Evolutionary conservation across 2,329 filamentous ascomycete genomes (phyloP).

Genomic region (Sclerotinia glacialis): DNA sequence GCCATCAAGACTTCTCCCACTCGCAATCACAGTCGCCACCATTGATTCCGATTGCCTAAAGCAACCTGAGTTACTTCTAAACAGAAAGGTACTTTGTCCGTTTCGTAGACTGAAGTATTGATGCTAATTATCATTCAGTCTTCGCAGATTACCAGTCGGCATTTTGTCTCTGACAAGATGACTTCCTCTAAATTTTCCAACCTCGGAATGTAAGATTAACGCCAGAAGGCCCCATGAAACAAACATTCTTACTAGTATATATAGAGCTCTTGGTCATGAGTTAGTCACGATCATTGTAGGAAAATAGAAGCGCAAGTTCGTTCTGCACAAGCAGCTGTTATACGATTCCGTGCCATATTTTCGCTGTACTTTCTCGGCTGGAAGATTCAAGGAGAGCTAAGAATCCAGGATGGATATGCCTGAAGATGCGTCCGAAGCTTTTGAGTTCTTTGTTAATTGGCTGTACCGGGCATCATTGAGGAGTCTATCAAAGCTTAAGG

Average conservation of each 20-base stretch:
- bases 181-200: background rate
- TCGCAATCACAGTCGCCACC: background rate
- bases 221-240: fast-evolving
- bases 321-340: slow-evolving; percentile 32
- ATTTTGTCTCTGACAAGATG: background rate
- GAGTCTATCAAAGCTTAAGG: background rate
- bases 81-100: background rate
- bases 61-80: too few relatives aligned
- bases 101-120: background rate
- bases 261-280: slow-evolving; percentile 22
- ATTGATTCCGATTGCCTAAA: background rate
- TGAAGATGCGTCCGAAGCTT: slow-evolving; percentile 13
- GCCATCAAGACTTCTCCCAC: background rate
- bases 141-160: too few relatives aligned
- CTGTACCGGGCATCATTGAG: slow-evolving; percentile 12
- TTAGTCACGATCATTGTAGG: slow-evolving; percentile 32
- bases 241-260: background rate
- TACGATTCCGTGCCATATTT: slow-evolving; percentile 23
- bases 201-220: background rate
- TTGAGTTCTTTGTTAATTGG: slow-evolving; percentile 19
- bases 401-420: slow-evolving; percentile 22
- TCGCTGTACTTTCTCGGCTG: slow-evolving; percentile 17
- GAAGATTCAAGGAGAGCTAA: slow-evolving; percentile 22
- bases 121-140: background rate
- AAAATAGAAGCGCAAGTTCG: slow-evolving; percentile 25